Base-by-base conservation (phyloP, 2,329 filamentous ascomycete genomes). In the Cladophialophora carrionii region DNA sequence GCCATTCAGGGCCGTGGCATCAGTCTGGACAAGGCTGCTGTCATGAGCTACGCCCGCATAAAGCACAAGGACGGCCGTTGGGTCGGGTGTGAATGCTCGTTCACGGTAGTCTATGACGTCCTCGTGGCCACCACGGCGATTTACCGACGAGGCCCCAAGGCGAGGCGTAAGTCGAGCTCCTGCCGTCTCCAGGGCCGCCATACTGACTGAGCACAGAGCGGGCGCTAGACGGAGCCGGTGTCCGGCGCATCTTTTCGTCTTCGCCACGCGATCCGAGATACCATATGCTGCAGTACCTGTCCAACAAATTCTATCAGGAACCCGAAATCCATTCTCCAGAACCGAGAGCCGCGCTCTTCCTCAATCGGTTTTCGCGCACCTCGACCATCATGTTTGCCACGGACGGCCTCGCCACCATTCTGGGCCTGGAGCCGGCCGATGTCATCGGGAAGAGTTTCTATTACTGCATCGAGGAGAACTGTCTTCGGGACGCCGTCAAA, bases 351-450 rank as follows among this genome's bases (percentile, higher is more conserved):
- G 91, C 92, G 20, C 81, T 96, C 4, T 95, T 96, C 69, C 80
- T 96, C 26, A 96, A 96, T 73, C 85, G 92, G 14, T 96, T 96
- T 74, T 94, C 91, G 2, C 84, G 91, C 17, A 92, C 90, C 6
- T 80, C 94, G 64, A 90, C 88, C 24, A 87, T 96, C 74, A 92
- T 96, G 89, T 96, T 92, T 76, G 90, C 90, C 12, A 96, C 92
- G 0, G 88, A 87, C 71, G 88, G 90, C 1, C 84, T 96, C 29
- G 79, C 86, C 22, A 84, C 88, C n/a, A 88, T 96, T 62, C 83
- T 96, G 24, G 91, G 91, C 4, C 81, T 96, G 3, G 80, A 84
- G 0, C 85, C 90, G 3, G 84, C 88, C 26, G 83, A 89, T 61
- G 84, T 96, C 68, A 84, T 87, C 68, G 87, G 90, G 49, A 88